Conservation (phyloP, 805 yeast genomes). For the Geotrichum ghanense region DNA sequence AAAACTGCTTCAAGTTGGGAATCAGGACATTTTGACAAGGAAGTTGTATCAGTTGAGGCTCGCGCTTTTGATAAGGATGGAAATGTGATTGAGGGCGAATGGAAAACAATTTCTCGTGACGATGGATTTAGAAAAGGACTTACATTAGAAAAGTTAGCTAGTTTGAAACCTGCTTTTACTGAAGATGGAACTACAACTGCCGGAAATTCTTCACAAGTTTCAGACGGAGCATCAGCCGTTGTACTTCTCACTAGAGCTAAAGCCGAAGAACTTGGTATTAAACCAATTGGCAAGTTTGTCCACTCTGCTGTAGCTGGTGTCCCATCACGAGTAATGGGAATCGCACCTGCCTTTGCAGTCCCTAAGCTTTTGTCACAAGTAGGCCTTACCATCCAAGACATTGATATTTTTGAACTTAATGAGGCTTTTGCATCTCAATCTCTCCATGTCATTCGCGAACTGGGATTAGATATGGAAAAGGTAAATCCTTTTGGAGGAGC, state of each 20-base stretch:
- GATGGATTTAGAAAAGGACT: constrained; percentile 25
- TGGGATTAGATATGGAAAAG: constrained; percentile 49
- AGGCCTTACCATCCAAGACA: constrained; percentile 41
- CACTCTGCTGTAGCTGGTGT: constrained; percentile 94
- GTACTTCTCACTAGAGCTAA: constrained; percentile 63
- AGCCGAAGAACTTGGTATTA: constrained; percentile 61
- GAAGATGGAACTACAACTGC: constrained; percentile 89
- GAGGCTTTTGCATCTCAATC: constrained; percentile 91
- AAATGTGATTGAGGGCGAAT: too few relatives aligned
- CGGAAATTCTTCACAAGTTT: constrained; percentile 81
- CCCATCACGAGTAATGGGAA: constrained; percentile 73
- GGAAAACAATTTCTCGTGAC: constrained; percentile 17
- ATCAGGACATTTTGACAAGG: constrained; percentile 55
- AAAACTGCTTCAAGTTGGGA: constrained; percentile 58
- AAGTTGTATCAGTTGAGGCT: constrained; percentile 57
- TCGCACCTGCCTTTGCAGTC: constrained; percentile 79
- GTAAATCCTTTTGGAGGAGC: constrained; percentile 90
- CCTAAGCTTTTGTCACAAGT: constrained; percentile 82
- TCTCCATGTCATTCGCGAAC: constrained; percentile 61
- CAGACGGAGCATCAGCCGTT: constrained; percentile 88
- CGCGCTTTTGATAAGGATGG: constrained; percentile 9
- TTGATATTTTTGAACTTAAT: constrained; percentile 76
- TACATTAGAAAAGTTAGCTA: constrained; percentile 23
- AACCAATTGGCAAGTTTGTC: constrained; percentile 64
- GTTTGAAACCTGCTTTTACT: constrained; percentile 25